Percentiles rank a stretch among this genome's conserved stretches.
Evolutionary conservation across 768 basidiomycete genomes (phyloP).

Genomic region (Lanmaoa pseudosensibilis): DNA sequence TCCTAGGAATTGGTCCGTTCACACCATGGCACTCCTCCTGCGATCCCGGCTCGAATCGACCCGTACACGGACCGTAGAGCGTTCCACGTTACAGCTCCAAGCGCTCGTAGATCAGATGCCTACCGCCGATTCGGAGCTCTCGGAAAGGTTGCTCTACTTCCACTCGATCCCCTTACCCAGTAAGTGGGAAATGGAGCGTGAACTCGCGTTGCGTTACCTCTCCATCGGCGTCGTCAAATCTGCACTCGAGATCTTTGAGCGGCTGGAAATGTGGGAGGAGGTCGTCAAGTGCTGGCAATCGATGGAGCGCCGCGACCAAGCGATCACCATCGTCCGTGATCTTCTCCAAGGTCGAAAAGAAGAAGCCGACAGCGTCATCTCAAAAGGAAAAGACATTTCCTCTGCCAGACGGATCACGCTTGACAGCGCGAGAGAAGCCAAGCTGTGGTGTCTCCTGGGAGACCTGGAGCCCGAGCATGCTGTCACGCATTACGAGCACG

Average conservation of each 20-base stretch:
- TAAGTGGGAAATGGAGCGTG: constrained; percentile 91
- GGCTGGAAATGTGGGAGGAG: constrained; percentile 98
- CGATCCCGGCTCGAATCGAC: constrained; percentile 88
- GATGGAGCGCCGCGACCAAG: constrained; percentile 78
- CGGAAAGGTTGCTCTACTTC: constrained; percentile 78
- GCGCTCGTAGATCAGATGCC: constrained; percentile 98
- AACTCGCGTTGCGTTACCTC: constrained; percentile 82
- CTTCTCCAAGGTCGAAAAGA: constrained; percentile 79
- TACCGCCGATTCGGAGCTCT: constrained; percentile 69
- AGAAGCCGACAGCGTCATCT: constrained; percentile 75
- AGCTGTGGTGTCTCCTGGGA: constrained; percentile 93
- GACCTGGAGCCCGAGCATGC: constrained; percentile 81
- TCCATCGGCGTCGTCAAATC: constrained; percentile 85
- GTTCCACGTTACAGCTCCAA: constrained; percentile 89
- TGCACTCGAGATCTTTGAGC: constrained; percentile 90
- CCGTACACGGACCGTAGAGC: constrained; percentile 90
- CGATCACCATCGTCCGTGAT: constrained; percentile 78
- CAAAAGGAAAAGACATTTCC: constrained; percentile 55
- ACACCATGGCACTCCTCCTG: constrained; percentile 94
- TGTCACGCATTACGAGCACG: constrained; percentile 71
- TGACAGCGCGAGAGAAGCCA: constrained; percentile 77
- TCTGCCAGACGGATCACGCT: constrained; percentile 42
- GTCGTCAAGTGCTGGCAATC: constrained; percentile 85
- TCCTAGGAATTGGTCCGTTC: constrained; percentile 92
- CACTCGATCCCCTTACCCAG: constrained; percentile 82